Conservation (phyloP, 2,329 filamentous ascomycete species). For the Colletotrichum endophyticum region DNA sequence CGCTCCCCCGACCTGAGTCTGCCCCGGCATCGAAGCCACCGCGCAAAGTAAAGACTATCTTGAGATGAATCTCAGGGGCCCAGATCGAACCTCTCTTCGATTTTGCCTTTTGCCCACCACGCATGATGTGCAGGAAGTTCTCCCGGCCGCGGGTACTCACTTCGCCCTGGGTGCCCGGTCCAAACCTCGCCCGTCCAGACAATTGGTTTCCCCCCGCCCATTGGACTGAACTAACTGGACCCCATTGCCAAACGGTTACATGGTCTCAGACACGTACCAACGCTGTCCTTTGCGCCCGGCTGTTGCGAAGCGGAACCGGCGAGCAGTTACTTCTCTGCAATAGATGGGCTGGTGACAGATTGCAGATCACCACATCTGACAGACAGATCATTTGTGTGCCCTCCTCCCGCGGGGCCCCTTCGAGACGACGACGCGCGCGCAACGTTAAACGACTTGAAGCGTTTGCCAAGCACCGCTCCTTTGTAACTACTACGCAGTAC, state of each 20-base stretch:
- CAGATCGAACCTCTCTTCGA: background rate
- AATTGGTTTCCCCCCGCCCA: background rate
- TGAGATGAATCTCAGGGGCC: background rate
- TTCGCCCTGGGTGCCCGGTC: background rate
- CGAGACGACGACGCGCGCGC: background rate
- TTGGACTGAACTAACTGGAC: background rate
- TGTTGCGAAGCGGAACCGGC: background rate
- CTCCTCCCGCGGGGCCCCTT: background rate
- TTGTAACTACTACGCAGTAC: background rate
- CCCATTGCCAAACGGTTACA: background rate
- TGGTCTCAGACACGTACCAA: background rate
- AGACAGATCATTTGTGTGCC: background rate
- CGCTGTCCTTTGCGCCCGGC: background rate
- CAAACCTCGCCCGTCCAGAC: background rate
- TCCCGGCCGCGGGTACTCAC: background rate
- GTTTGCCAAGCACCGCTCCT: background rate
- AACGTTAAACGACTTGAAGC: background rate
- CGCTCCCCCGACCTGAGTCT: background rate
- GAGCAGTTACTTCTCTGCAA: background rate
- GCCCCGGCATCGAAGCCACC: background rate
- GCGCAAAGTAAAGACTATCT: background rate
- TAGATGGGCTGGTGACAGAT: background rate
- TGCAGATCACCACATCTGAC: background rate
- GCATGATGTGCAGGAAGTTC: slow-evolving; percentile 9
- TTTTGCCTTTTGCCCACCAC: background rate